Base-by-base conservation (phyloP, 2,329 filamentous ascomycete species). In the Mariannaea sp. region DNA sequence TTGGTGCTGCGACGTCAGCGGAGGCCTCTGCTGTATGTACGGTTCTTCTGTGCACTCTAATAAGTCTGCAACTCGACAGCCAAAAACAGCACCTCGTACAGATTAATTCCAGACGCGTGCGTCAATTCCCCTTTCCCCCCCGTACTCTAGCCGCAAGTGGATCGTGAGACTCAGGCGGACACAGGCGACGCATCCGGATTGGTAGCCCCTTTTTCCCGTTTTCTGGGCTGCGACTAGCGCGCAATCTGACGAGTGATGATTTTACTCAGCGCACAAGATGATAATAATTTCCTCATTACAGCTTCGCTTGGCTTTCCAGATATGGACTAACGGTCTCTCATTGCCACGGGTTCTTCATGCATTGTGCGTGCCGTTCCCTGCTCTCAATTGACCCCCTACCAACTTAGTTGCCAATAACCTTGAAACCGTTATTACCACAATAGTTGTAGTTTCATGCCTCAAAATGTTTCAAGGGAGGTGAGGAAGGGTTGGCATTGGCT, bases 181-280 rank as follows among this genome's bases (percentile, higher is more conserved):
- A n/a, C n/a, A n/a, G n/a, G n/a, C n/a, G n/a, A n/a, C n/a, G n/a
- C 33, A 6, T 47, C 16, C 22, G 36, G 30, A 35, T 29, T 46
- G 38, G 46, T 29, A 32, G 44, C 14, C 45, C 45, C 45, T 27
- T 49, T 40, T 49, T n/a, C 35, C 36, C 33, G 33, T 24, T 36
- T 40, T 32, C 36, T 14, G 32, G 13, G 20, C 13, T 5, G 8
- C 3, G 22, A 32, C 47, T 49, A 49, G 47, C 47, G 46, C 38
- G 47, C 39, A 6, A 10, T 36, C 33, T 13, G 12, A 29, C 14
- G 22, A 36, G 6, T 30, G n/a, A 36, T 30, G 47, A 38, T 24
- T 22, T 41, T 14, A 10, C 36, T 19, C 20, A 24, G 24, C 16
- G 24, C 5, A 27, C 1, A 41, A 19, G 8, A 22, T n/a, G 10